Conservation (phyloP, 2,329 filamentous ascomycete genomes). For the Aspergillus novoparasiticus region DNA sequence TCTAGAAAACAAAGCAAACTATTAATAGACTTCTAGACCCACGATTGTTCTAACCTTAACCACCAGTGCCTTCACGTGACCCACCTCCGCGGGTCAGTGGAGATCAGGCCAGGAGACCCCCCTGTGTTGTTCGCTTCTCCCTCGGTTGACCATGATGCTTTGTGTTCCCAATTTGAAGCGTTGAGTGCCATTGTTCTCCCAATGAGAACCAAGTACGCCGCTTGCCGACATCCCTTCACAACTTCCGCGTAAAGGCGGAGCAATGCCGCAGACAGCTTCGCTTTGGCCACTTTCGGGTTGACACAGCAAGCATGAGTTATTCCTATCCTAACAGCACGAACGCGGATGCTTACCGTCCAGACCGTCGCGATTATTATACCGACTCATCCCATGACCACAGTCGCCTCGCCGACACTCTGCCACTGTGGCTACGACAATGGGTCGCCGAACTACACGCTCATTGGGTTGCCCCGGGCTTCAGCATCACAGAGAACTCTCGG, state of each 20-base stretch:
- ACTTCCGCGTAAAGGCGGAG: conserved; percentile 15
- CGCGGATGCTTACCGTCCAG: conserved; percentile 29
- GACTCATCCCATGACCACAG: conserved; percentile 16
- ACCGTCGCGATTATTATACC: conserved; percentile 18
- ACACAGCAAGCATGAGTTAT: conserved; percentile 36
- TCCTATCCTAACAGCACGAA: conserved; percentile 32
- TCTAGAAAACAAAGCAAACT: background rate
- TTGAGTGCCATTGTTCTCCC: background rate
- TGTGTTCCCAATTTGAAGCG: background rate
- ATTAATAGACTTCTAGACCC: conserved; percentile 2
- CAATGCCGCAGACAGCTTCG: conserved; percentile 21
- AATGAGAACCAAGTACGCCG: background rate
- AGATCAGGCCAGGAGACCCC: background rate
- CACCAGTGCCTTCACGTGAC: background rate
- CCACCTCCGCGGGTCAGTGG: background rate
- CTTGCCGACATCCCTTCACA: background rate
- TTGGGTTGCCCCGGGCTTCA: conserved; percentile 2
- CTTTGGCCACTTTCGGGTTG: conserved; percentile 17
- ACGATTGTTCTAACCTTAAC: conserved; percentile 1
- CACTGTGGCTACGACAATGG: conserved; percentile 27
- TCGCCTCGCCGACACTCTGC: conserved; percentile 22
- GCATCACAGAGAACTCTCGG: conserved; percentile 9
- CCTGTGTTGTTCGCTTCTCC: background rate
- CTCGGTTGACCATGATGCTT: background rate
- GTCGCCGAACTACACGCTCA: conserved; percentile 17